These are phyloP conservation scores for Grifola frondosa DNA, from an alignment of 1,284 basidiomycete species.

Conservation along the genomic window DNA sequence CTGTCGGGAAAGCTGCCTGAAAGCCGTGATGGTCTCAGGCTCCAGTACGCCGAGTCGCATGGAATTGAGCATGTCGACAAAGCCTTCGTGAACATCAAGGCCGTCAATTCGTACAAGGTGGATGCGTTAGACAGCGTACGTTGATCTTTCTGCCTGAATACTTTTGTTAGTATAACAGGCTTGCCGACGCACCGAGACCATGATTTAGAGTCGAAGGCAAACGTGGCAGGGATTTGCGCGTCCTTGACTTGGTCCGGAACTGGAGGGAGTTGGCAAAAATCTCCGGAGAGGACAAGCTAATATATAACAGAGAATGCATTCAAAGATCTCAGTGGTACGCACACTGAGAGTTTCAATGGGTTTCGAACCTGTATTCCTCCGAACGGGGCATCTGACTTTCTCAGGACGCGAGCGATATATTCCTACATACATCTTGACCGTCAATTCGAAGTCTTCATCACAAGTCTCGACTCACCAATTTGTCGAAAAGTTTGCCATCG, in stretches of 20 bases:
- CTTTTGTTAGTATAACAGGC: conserved; percentile 37
- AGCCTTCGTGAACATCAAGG: conserved; percentile 35
- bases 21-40: conserved; percentile 47
- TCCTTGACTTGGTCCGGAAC: conserved; percentile 49
- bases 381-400: conserved; percentile 53
- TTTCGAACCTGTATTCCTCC: conserved; percentile 68
- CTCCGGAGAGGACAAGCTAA: conserved; percentile 73
- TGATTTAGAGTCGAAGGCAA: conserved; percentile 67
- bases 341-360: too few species aligned
- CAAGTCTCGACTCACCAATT: conserved; percentile 48
- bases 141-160: conserved; percentile 51
- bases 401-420: conserved; percentile 49
- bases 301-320: conserved; percentile 8
- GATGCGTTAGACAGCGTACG: conserved; percentile 37
- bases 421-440: too few species aligned
- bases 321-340: neutral
- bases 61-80: conserved; percentile 72
- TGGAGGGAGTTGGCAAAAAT: conserved; percentile 81
- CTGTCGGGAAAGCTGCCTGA: conserved; percentile 57
- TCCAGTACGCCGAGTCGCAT: conserved; percentile 63
- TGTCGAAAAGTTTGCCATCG: conserved; percentile 62
- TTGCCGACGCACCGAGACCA: conserved; percentile 51
- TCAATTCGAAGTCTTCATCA: too few species aligned
- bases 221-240: conserved; percentile 37
- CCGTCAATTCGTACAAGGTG: neutral